These are phyloP conservation scores for Clonostachys rhizophaga DNA, from an alignment of 2,329 filamentous ascomycete species.

Conservation along the genomic window DNA sequence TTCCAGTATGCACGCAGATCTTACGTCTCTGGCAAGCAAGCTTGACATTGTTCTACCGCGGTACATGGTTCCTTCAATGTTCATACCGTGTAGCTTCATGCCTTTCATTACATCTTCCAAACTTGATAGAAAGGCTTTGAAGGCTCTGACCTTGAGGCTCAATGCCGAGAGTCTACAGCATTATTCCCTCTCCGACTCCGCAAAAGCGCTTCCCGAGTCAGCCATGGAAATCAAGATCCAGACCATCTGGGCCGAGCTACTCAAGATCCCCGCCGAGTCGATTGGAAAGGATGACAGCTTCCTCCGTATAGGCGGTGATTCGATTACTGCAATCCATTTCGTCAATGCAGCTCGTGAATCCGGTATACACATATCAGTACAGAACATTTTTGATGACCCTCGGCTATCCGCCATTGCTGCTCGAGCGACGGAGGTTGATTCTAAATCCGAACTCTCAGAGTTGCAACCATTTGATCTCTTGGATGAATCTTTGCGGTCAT, in stretches of 20 bases:
- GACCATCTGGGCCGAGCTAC: constrained; percentile 21
- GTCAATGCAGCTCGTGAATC: constrained; percentile 27
- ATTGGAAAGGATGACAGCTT: constrained; percentile 28
- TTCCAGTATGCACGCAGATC: background rate
- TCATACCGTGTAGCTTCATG: constrained; percentile 2
- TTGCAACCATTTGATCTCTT: background rate
- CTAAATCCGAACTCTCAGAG: background rate
- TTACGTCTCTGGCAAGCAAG: background rate
- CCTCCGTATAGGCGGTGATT: constrained; percentile 38
- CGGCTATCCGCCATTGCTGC: constrained; percentile 34
- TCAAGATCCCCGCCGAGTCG: constrained; percentile 17
- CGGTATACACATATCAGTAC: constrained; percentile 29
- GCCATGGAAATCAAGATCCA: constrained; percentile 23
- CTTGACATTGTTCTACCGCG: constrained; percentile 1
- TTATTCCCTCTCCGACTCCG: background rate
- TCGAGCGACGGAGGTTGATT: constrained; percentile 1
- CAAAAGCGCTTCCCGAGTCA: background rate
- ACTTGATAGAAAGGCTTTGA: background rate
- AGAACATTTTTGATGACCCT: constrained; percentile 30
- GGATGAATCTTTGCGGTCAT: background rate
- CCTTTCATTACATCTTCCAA: constrained; percentile 1
- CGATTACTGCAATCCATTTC: constrained; percentile 37
- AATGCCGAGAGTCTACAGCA: background rate
- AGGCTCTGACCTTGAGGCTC: background rate
- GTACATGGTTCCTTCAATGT: constrained; percentile 6